phyloP scores from a whole-genome alignment of 148 eudicot genomes.

The Vaccinium corymbosum region DNA sequence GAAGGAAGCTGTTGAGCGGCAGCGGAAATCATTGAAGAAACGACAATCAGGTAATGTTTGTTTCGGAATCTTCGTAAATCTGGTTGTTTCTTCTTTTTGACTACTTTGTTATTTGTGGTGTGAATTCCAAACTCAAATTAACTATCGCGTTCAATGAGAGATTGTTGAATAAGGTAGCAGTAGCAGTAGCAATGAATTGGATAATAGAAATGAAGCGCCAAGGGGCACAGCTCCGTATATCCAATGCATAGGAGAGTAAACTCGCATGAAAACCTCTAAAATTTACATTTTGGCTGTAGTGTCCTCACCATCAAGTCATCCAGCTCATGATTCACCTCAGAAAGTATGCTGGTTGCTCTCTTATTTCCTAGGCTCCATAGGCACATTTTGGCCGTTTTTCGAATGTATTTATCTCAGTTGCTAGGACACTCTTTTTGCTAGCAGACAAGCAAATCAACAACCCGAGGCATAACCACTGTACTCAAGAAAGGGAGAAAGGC shows the following conservation, averaged over 20 bases:
- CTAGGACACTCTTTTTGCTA: too few species aligned
- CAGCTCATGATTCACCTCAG: neutral
- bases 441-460: too few species aligned
- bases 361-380: neutral
- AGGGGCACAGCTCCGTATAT: neutral
- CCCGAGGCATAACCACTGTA: neutral
- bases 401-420: too few species aligned
- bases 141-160: neutral
- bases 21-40: conserved; percentile 76
- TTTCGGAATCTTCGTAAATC: neutral
- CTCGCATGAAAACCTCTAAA: neutral
- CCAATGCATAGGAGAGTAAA: neutral
- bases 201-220: neutral
- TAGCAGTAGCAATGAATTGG: neutral
- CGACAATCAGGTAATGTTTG: conserved; percentile 66
- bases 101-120: neutral
- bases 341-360: neutral
- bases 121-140: neutral
- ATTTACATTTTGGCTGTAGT: neutral
- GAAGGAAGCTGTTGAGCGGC: conserved; percentile 90
- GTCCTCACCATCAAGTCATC: neutral
- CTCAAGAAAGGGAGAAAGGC: too few species aligned
- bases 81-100: neutral
- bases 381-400: neutral
- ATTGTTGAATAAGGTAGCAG: conserved; percentile 1